Conservation (phyloP, 202 grass and related monocot genomes). For the Elaeis oleifera region DNA sequence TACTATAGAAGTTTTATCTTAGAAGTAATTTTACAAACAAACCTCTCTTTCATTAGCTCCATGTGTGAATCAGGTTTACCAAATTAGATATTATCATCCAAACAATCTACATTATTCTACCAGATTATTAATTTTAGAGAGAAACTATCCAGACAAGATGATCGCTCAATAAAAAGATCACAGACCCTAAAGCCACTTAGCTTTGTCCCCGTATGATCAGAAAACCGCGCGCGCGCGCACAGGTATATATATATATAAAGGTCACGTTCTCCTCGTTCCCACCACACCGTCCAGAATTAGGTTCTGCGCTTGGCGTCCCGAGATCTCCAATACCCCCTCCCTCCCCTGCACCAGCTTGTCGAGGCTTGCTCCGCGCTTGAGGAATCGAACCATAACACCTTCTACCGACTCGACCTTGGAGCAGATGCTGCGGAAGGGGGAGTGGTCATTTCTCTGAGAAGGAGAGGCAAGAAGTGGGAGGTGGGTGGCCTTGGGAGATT, state of each 20-base stretch:
- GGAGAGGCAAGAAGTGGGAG: conserved; percentile 9
- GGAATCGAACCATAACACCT: conserved; percentile 75
- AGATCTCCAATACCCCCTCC: background rate
- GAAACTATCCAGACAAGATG: background rate
- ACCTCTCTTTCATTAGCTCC: conserved; percentile 7
- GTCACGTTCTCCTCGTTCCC: conserved; percentile 20
- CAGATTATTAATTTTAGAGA: no score
- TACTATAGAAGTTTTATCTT: no score
- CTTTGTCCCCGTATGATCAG: no score
- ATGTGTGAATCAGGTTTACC: background rate
- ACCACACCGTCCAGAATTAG: conserved; percentile 13
- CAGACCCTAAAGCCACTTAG: background rate
- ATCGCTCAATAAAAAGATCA: background rate
- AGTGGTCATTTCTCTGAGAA: conserved; percentile 13
- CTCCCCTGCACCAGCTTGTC: conserved; percentile 31
- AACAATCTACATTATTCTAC: background rate
- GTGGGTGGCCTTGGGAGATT: conserved; percentile 18
- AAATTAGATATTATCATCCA: background rate
- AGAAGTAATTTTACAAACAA: conserved; percentile 13
- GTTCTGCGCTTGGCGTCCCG: conserved; percentile 12
- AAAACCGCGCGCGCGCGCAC: no score
- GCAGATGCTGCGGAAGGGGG: conserved; percentile 26
- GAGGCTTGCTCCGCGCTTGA: conserved; percentile 52
- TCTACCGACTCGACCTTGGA: conserved; percentile 30
- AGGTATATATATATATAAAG: no score